Conservation (phyloP, 306 rosid genomes). For the Canavalia gladiata region DNA sequence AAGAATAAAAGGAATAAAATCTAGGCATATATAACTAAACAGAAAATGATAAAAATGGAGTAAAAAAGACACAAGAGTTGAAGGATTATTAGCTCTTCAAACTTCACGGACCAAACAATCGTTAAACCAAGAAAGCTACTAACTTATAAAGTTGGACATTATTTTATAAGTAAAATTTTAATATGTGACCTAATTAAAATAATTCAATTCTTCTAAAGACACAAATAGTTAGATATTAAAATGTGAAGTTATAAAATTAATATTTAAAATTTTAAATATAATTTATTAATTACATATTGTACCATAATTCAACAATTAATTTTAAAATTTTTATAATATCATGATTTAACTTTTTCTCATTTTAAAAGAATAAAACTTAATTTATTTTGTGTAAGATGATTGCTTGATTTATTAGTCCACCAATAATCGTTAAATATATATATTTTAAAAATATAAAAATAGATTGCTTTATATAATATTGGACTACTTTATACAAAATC, state of each 20-base stretch:
- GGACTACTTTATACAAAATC: not conserved
- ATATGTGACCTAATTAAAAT: too few species aligned
- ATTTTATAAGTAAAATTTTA: not conserved
- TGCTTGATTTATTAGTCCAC: too few species aligned
- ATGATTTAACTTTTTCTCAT: too few species aligned
- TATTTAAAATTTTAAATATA: not conserved
- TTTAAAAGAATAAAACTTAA: not conserved
- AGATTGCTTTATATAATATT: not conserved
- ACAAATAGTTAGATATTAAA: not conserved
- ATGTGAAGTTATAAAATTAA: not conserved
- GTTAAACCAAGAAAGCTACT: constrained; percentile 9
- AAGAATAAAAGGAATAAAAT: constrained; percentile 50
- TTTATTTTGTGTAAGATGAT: not conserved
- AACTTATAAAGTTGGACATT: not conserved
- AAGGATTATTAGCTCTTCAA: constrained; percentile 41
- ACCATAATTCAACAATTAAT: not conserved
- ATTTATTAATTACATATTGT: not conserved
- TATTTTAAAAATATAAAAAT: not conserved
- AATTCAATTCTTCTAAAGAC: too few species aligned
- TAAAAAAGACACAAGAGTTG: constrained; percentile 18
- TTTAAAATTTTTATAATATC: not conserved
- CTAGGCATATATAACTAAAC: constrained; percentile 31
- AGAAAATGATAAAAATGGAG: constrained; percentile 31
- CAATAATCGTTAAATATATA: not conserved
- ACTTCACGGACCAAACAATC: constrained; percentile 52